A percentile compares a stretch with the other conserved stretches of the same genome.
phyloP scores from a whole-genome alignment of 257 asterid genomes.

The Ballota nigra region DNA sequence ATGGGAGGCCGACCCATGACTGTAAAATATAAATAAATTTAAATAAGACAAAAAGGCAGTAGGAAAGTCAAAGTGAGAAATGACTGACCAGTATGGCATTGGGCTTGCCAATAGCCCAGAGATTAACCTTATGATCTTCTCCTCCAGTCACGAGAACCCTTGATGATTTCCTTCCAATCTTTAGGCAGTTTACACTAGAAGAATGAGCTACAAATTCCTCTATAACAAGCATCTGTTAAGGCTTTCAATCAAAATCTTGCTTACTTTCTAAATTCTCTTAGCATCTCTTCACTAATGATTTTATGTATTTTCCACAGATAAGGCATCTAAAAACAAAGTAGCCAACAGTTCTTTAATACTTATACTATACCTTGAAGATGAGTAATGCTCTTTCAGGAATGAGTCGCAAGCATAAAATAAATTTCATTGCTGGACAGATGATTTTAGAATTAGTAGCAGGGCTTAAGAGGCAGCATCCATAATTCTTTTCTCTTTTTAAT shows the following conservation, averaged over 20 bases:
- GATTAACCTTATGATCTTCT: conserved; percentile 98
- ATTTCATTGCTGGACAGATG: background rate
- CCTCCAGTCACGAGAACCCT: conserved; percentile 99
- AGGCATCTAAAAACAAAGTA: conserved; percentile 8
- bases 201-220: conserved; percentile 99
- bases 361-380: background rate
- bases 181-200: conserved; percentile 86
- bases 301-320: conserved; percentile 10
- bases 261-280: background rate
- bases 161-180: conserved; percentile 91
- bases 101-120: conserved; percentile 99
- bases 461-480: background rate
- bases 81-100: conserved; percentile 86
- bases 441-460: conserved; percentile 1
- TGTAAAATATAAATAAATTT: background rate
- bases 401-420: background rate
- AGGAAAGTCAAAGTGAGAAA: conserved; percentile 13
- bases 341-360: conserved; percentile 1
- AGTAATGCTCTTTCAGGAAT: conserved; percentile 3
- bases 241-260: conserved; percentile 30
- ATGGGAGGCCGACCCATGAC: conserved; percentile 4
- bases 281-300: background rate
- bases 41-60: background rate
- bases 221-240: conserved; percentile 51
- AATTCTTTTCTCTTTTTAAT: background rate